Percentiles rank a stretch among this genome's conserved stretches.
Conservation (phyloP, 495 filamentous ascomycete species). For the Hypoxylon rickii region DNA sequence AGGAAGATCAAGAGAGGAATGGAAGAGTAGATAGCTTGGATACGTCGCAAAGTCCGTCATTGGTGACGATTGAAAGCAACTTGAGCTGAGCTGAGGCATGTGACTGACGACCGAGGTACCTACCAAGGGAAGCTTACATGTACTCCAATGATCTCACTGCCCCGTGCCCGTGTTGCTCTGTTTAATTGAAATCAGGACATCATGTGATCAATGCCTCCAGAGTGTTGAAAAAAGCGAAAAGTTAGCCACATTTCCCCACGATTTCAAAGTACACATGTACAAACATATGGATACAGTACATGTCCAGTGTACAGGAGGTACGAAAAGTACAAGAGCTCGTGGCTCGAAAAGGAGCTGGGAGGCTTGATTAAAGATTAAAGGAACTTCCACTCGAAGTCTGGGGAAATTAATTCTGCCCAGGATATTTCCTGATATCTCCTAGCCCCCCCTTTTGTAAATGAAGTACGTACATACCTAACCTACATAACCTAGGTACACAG, state of each 20-base stretch:
- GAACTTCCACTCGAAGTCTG: neutral
- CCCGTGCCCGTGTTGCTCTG: neutral
- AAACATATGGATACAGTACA: neutral
- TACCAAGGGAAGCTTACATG: too few species aligned
- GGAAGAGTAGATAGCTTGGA: too few species aligned
- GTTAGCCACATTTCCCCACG: constrained; percentile 30
- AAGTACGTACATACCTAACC: neutral
- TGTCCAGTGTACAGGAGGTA: neutral
- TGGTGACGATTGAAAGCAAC: constrained; percentile 31
- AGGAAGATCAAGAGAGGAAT: too few species aligned
- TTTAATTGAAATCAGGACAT: neutral
- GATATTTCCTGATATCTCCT: neutral
- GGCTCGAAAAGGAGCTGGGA: neutral
- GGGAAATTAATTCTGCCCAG: neutral
- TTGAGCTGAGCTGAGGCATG: constrained; percentile 32
- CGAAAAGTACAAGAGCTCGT: neutral
- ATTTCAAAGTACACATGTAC: constrained; percentile 1
- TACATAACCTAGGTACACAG: too few species aligned
- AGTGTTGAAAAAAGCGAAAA: too few species aligned
- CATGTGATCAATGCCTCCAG: constrained; percentile 11
- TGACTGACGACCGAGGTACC: constrained; percentile 34
- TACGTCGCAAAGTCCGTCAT: constrained; percentile 23
- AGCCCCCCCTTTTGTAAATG: neutral
- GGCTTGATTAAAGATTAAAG: neutral
- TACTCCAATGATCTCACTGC: neutral